These are phyloP conservation scores for Nematocida ironsii DNA, from an alignment of 371 early-diverging fungal species.

Conservation along the genomic window DNA sequence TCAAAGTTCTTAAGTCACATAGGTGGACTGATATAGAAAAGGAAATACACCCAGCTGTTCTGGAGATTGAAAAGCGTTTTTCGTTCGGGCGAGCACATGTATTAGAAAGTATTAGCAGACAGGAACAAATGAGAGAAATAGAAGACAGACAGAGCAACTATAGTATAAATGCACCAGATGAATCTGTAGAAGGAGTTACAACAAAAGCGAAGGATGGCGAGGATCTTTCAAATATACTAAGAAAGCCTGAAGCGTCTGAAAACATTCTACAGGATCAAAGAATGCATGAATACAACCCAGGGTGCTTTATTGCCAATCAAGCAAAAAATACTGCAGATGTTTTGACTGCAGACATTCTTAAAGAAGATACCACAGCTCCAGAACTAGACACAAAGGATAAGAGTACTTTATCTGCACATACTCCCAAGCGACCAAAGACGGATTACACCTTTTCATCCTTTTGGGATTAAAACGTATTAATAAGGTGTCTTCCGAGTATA, in stretches of 20 bases:
- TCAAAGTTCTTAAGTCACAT: slow-evolving; percentile 40
- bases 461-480: neutral
- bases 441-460: slow-evolving; percentile 17
- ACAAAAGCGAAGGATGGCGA: neutral
- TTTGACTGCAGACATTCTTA: neutral
- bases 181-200: neutral
- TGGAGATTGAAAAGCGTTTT: slow-evolving; percentile 29
- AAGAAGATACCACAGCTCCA: neutral
- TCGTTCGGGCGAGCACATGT: neutral
- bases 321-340: neutral
- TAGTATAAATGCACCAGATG: neutral
- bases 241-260: too few species aligned
- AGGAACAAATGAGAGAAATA: neutral
- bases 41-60: slow-evolving; percentile 40
- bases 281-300: neutral
- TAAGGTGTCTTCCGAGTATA: too few species aligned
- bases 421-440: neutral
- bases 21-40: slow-evolving; percentile 53
- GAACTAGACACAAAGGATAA: neutral
- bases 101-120: neutral
- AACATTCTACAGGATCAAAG: too few species aligned
- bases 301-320: neutral
- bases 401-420: neutral
- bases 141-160: neutral
- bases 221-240: too few species aligned